These are phyloP conservation scores for Serendipita vermifera DNA, from an alignment of 768 basidiomycete species.

Conservation along the genomic window DNA sequence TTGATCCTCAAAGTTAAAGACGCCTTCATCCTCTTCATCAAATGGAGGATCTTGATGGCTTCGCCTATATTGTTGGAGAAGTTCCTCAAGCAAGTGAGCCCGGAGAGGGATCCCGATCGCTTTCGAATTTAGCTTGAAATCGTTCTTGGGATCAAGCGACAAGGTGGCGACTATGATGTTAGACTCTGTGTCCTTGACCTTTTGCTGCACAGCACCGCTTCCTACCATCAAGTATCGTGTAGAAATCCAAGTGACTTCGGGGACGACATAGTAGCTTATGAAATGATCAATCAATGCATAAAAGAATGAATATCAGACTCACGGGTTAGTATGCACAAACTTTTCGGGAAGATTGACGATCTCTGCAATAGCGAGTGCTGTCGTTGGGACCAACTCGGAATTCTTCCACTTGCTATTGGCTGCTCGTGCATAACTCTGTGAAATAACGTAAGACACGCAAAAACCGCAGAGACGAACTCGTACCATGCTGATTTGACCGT, in stretches of 20 bases:
- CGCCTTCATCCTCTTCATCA: slow-evolving; percentile 37
- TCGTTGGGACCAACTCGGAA: slow-evolving; percentile 34
- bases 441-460: slow-evolving; percentile 11
- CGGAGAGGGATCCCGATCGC: slow-evolving; percentile 45
- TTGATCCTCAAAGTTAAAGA: slow-evolving; percentile 26
- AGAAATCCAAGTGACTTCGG: slow-evolving; percentile 50
- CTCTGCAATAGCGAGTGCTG: slow-evolving; percentile 49
- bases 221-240: slow-evolving; percentile 54
- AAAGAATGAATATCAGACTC: background rate
- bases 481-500: slow-evolving; percentile 36
- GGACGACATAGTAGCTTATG: slow-evolving; percentile 40
- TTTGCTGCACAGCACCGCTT: slow-evolving; percentile 17
- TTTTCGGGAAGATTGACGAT: slow-evolving; percentile 45
- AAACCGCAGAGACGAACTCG: slow-evolving; percentile 11
- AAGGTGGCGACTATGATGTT: slow-evolving; percentile 18
- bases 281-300: slow-evolving; percentile 19
- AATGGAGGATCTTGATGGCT: slow-evolving; percentile 29
- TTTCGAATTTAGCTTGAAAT: slow-evolving; percentile 26
- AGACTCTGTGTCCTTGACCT: background rate
- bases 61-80: slow-evolving; percentile 32
- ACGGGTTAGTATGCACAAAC: slow-evolving; percentile 33
- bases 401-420: slow-evolving; percentile 35
- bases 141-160: slow-evolving; percentile 40
- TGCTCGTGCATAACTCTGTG: slow-evolving; percentile 9
- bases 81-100: slow-evolving; percentile 36